These are phyloP conservation scores for Cordyceps tenuipes DNA, from an alignment of 2,329 filamentous ascomycete genomes.

Conservation along the genomic window DNA sequence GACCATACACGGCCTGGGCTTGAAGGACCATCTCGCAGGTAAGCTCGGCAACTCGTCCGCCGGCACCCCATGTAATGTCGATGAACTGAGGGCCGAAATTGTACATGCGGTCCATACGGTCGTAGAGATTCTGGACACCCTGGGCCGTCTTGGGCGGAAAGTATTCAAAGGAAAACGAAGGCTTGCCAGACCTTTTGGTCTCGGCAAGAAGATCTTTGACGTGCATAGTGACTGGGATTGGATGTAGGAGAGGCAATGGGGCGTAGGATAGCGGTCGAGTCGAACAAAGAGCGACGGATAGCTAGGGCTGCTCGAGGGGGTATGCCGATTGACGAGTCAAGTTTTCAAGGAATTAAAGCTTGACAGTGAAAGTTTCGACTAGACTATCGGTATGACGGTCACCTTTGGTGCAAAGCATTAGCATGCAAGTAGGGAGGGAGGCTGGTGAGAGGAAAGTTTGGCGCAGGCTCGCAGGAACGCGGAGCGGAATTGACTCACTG, in stretches of 20 bases:
- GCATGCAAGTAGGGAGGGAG: neutral
- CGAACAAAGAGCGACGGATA: neutral
- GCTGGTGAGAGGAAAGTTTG: neutral
- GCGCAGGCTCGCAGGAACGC: neutral
- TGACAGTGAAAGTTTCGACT: neutral
- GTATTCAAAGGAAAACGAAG: slow-evolving; percentile 98
- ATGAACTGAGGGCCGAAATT: slow-evolving; percentile 89
- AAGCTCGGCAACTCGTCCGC: slow-evolving; percentile 80
- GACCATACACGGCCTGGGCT: slow-evolving; percentile 86
- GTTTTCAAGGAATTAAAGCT: neutral
- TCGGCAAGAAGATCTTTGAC: slow-evolving; percentile 86
- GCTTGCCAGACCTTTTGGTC: slow-evolving; percentile 66
- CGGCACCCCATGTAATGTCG: slow-evolving; percentile 97
- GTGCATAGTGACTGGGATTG: slow-evolving; percentile 60
- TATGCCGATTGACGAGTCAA: neutral
- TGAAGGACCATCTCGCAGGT: slow-evolving; percentile 97
- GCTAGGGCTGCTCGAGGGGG: neutral
- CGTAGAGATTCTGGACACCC: slow-evolving; percentile 98
- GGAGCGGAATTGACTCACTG: slow-evolving; percentile 10
- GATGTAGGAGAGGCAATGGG: neutral
- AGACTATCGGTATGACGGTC: neutral
- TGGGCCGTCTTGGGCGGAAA: slow-evolving; percentile 97
- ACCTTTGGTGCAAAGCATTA: neutral
- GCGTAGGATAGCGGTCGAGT: neutral
- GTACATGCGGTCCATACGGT: slow-evolving; percentile 99